Evolutionary conservation across 192 early-diverging fungal genomes (phyloP), one percentile per base, ranked within the genome.

Genomic region (Backusella mclennaniae): DNA sequence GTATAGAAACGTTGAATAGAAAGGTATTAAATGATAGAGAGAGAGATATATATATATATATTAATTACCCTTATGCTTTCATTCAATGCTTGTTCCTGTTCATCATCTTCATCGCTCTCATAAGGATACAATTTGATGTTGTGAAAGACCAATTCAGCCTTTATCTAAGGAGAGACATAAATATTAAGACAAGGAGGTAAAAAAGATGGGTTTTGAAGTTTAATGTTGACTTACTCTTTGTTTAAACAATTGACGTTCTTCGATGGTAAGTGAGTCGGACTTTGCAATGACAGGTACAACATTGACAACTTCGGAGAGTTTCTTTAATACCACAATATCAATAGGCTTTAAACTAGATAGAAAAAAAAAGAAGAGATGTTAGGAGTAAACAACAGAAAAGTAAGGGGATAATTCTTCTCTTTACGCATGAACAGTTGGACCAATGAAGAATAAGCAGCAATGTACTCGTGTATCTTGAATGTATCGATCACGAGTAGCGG

Each of bases 391-490:
- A 59, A 59, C 53, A 59, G 26, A 59, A 59, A 59, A 59, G 53
- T 63, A 77, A 67, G 39, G 12, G n/a, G 9, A 56, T 46, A 33
- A 3, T 31, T 29, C 31, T 39, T 67, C 19, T 56, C 87, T 87
- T 79, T 90, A 95, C 91, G 93, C 92, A 82, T 97, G 97, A 74
- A 94, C 96, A 39, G 95, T 95, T 19, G 97, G 97, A 71, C 94
- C 90, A 82, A 99, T 94, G 83, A 99, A 99, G 86, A 95, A 99
- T 76, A 99, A 87, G 68, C 95, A 95, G 76, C 92, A 93, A 85
- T 99, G 97, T 74, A 99, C 90, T 74, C 96, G 90, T 35, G 96
- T 96, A 85, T 99, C 97, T 83, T 91, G 85, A 82, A 99, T 98
- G 74, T 96, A 88, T 63, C 92, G 89, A 72, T 97, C 97, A 76